Evolutionary conservation across 129 eudicot species (phyloP), one percentile per base, ranked within the genome.

Genomic region (Arctium minus): DNA sequence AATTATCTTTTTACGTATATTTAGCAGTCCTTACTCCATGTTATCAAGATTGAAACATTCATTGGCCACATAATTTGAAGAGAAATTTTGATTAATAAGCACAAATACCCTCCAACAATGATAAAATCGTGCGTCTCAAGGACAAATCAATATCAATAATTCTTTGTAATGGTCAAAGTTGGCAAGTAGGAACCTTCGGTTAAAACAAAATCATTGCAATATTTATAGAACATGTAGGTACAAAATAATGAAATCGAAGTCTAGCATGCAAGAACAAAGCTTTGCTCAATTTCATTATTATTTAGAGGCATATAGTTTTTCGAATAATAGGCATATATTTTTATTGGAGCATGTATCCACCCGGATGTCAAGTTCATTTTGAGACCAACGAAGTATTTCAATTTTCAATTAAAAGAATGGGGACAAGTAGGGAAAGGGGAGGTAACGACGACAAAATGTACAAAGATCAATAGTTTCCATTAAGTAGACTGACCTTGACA

Each of bases 401-500:
- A 37, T 37, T 37, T 37, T 37, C 40, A 37, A 2, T 37, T 37
- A 2, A 37, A 37, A 37, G 0, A 37, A 3, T 8, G 13, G 56
- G 11, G 13, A 46, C 1, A 13, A 1, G 13, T 8, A 3, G 56
- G 11, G 13, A 46, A 4, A 13, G 11, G 13, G 13, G 8, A 1
- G 56, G 13, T 8, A 8, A 46, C 2, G 3, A 46, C 3, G 8
- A 46, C 3, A 4, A 33, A 1, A 42, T 42, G 50, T 42, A 42
- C 50, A 42, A 42, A 42, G 5, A 8, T 13, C 22, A 3, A 13
- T 53, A 17, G 18, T 12, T 39, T 78, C 35, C 18, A 17, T 15
- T 2, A n/a, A 67, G 71, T 80, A 32, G 13, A 70, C 79, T 11
- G 27, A 92, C 97, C 97, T 92, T 92, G 9, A 92, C 93, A 87